Evolutionary conservation across 768 basidiomycete species (phyloP).

Genomic region (Trametopsis cervina): DNA sequence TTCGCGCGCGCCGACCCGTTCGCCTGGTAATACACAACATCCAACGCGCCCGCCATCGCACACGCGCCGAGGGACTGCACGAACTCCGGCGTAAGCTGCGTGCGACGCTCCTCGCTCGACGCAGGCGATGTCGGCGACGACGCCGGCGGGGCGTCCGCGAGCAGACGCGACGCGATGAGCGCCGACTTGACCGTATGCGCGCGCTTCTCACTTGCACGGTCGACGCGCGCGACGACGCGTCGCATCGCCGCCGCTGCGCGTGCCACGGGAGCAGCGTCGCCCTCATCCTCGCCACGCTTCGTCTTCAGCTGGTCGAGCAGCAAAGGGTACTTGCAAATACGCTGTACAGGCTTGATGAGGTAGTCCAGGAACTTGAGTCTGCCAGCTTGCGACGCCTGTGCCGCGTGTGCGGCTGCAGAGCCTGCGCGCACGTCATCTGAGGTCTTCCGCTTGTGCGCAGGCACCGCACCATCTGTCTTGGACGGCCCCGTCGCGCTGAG

Average conservation of each 20-base stretch:
- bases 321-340: constrained; percentile 93
- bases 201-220: constrained; percentile 21
- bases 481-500: not conserved
- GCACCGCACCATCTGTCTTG: not conserved
- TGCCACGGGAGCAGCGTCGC: constrained; percentile 16
- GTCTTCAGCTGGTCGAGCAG: constrained; percentile 64
- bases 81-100: constrained; percentile 44
- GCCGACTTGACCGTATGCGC: constrained; percentile 20
- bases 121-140: constrained; percentile 14
- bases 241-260: constrained; percentile 67
- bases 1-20: constrained; percentile 40
- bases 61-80: constrained; percentile 73
- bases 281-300: constrained; percentile 12
- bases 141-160: constrained; percentile 1
- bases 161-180: constrained; percentile 18
- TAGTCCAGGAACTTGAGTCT: constrained; percentile 75
- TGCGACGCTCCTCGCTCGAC: constrained; percentile 5
- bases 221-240: constrained; percentile 64
- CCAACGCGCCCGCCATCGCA: constrained; percentile 76
- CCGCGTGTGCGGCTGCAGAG: not conserved
- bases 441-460: constrained; percentile 1
- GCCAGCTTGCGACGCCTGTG: constrained; percentile 16
- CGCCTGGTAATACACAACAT: constrained; percentile 70
- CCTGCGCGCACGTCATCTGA: not conserved
- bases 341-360: constrained; percentile 94